These are phyloP conservation scores for Cubamyces lactineus DNA, from an alignment of 768 basidiomycete genomes.

Conservation along the genomic window DNA sequence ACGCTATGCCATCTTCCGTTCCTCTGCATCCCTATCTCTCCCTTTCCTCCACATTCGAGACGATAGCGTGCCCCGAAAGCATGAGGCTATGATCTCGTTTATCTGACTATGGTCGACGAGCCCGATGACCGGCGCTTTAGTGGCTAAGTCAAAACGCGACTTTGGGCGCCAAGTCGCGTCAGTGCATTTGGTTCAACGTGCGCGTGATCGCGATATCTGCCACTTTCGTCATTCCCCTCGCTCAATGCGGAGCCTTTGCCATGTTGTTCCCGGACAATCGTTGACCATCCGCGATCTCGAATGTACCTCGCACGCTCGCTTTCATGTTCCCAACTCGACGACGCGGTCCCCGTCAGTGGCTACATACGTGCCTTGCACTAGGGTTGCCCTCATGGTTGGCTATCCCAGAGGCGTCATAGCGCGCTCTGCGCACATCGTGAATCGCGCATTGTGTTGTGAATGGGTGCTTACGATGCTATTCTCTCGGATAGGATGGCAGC, in stretches of 20 bases:
- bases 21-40: neutral
- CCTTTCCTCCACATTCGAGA: neutral
- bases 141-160: constrained; percentile 3
- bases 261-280: constrained; percentile 2
- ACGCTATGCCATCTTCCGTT: constrained; percentile 5
- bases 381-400: neutral
- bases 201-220: constrained; percentile 25
- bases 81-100: neutral
- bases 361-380: neutral
- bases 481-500: constrained; percentile 46
- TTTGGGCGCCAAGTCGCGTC: constrained; percentile 20
- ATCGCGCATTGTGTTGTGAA: constrained; percentile 2
- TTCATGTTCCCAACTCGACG: too few relatives aligned
- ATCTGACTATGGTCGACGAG: neutral
- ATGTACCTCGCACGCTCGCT: neutral
- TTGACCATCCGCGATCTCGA: neutral
- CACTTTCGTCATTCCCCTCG: constrained; percentile 15
- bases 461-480: constrained; percentile 24
- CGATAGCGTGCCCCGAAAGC: neutral
- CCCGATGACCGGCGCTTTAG: neutral
- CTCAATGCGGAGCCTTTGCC: constrained; percentile 1
- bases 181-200: neutral
- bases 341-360: neutral
- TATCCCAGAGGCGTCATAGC: neutral
- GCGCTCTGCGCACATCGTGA: neutral